Conservation (phyloP, 192 early-diverging fungal species). For the Gaertneriomyces semiglobifer region DNA sequence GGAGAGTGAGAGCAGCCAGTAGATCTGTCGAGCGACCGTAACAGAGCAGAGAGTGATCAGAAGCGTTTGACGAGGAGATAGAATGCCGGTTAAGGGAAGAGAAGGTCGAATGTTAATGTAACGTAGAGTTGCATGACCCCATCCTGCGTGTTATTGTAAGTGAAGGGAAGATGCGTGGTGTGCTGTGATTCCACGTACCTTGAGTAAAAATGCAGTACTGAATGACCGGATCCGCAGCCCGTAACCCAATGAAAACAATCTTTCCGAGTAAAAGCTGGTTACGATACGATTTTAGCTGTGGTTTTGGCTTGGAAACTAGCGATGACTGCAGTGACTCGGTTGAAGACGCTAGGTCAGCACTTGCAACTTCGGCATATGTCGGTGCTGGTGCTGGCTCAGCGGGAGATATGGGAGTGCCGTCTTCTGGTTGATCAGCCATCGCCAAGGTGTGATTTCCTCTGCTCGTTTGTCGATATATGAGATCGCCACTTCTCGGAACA, state of each 20-base stretch:
- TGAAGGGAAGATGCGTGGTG: no score
- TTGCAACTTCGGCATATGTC: no score
- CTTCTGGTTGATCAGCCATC: no score
- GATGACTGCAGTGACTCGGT: no score
- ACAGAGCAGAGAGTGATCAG: slow-evolving; percentile 4
- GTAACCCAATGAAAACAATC: slow-evolving; percentile 5
- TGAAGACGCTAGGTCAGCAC: no score
- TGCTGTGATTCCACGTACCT: not conserved
- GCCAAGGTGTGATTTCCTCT: no score
- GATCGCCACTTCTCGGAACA: no score
- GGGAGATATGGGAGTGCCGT: no score
- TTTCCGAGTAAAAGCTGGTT: not conserved
- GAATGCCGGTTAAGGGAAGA: slow-evolving; percentile 16
- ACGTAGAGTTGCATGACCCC: slow-evolving; percentile 8
- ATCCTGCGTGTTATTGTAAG: slow-evolving; percentile 2
- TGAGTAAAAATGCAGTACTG: slow-evolving; percentile 24
- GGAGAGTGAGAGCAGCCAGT: slow-evolving; percentile 23
- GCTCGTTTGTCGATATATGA: no score
- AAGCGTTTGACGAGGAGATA: slow-evolving; percentile 24
- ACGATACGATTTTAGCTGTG: no score
- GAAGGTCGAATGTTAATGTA: slow-evolving; percentile 5
- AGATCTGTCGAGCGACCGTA: slow-evolving; percentile 13
- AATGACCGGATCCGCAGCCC: slow-evolving; percentile 19
- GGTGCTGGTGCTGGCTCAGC: no score
- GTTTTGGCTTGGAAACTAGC: no score